phyloP scores from a whole-genome alignment of 225 moss, liverwort and hornwort genomes.

The Anthoceros angustus region DNA sequence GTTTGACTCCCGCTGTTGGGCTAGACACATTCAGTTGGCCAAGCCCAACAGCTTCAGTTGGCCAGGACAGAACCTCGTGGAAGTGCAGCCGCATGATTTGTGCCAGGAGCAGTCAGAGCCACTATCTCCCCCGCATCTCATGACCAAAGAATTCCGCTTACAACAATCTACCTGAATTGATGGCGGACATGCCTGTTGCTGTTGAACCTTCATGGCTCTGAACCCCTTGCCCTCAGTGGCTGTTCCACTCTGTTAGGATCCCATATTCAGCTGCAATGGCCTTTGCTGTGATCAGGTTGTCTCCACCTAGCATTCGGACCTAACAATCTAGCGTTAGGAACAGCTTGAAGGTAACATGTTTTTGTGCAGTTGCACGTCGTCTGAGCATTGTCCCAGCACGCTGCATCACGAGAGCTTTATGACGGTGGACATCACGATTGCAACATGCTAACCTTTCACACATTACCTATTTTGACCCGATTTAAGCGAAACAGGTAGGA shows the following conservation, averaged over 20 bases:
- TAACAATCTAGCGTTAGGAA: no score
- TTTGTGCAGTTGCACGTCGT: background rate
- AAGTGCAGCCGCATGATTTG: constrained; percentile 91
- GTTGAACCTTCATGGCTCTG: constrained; percentile 42
- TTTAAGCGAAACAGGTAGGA: background rate
- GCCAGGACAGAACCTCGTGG: constrained; percentile 39
- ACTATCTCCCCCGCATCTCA: constrained; percentile 48
- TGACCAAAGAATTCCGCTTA: no score
- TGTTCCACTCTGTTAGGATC: constrained; percentile 39
- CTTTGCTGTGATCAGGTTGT: constrained; percentile 73
- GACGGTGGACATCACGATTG: background rate
- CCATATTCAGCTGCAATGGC: constrained; percentile 96
- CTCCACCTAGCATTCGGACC: constrained; percentile 87
- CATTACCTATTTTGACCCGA: background rate
- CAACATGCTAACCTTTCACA: background rate
- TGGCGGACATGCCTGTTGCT: constrained; percentile 53
- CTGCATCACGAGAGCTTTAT: no score
- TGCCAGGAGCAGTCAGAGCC: constrained; percentile 84
- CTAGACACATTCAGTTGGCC: background rate
- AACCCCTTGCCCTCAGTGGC: constrained; percentile 78
- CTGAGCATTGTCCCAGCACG: no score
- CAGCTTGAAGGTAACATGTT: no score
- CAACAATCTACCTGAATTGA: constrained; percentile 14
- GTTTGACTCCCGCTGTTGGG: background rate
- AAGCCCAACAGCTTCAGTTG: no score